phyloP scores from a whole-genome alignment of 106 monocot species.

The Platanthera zijinensis region DNA sequence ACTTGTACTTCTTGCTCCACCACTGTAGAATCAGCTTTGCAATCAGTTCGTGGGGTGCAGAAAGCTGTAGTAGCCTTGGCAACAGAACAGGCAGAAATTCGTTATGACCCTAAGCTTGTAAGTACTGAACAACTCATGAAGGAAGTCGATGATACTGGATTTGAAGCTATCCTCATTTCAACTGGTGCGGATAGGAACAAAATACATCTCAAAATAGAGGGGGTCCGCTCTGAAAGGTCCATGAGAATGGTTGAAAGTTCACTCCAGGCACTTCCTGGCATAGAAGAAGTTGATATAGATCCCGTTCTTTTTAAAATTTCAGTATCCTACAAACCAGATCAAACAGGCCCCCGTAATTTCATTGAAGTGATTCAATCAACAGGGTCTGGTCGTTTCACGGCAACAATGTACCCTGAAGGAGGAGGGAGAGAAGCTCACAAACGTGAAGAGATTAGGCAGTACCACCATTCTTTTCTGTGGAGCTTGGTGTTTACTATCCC shows the following conservation, averaged over 20 bases:
- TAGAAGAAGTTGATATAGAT: conserved; percentile 42
- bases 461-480: conserved; percentile 61
- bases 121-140: conserved; percentile 32
- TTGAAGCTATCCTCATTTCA: conserved; percentile 50
- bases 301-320: conserved; percentile 44
- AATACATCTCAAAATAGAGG: conserved; percentile 62
- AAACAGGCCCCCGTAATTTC: conserved; percentile 60
- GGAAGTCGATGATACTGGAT: conserved; percentile 61
- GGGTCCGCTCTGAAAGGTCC: conserved; percentile 22
- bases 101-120: conserved; percentile 49
- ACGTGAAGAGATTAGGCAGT: conserved; percentile 53
- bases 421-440: conserved; percentile 33
- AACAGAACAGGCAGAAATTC: conserved; percentile 80
- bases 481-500: conserved; percentile 80
- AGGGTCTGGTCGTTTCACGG: conserved; percentile 36
- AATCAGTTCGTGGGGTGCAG: conserved; percentile 50
- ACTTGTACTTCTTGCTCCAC: conserved; percentile 71
- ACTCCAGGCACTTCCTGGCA: conserved; percentile 56
- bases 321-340: conserved; percentile 56
- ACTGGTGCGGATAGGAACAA: conserved; percentile 62
- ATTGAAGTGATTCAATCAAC: conserved; percentile 69
- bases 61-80: conserved; percentile 71
- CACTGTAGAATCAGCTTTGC: conserved; percentile 64
- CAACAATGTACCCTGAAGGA: conserved; percentile 54
- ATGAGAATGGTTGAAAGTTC: conserved; percentile 42